Evolutionary conservation across 441 rosid genomes (phyloP), one percentile per base, ranked within the genome.

Genomic region (Sinapis alba): DNA sequence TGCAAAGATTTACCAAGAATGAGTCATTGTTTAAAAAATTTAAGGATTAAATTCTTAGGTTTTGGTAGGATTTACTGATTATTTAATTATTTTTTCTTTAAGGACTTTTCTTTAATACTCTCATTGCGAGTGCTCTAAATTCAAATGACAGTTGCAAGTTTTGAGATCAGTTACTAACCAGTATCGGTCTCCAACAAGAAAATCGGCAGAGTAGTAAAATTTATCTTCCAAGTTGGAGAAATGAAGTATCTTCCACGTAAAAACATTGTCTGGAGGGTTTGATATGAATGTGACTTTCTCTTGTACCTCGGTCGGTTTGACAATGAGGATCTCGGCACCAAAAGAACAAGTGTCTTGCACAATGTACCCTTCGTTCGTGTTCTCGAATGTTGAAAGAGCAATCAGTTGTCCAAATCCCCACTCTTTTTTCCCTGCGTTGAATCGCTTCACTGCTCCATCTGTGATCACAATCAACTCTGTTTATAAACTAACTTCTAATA

Each of bases 351-450:
- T 61, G 68, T 71, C 67, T 0, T 60, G 30, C 30, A 60, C 59
- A 15, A 74, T 81, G 68, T 80, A 85, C n/a, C 79, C 82, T 24
- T 76, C 57, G 4, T 57, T 66, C 2, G 53, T 6, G 28, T 79
- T 81, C 6, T 62, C 56, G 30, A 83, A 83, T 23, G 53, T 61
- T 26, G 54, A 28, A 16, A 69, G 77, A 1, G 74, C 69, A 34
- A 78, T 19, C 62, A 80, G 69, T 16, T 80, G 72, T 7, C 56
- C 83, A 1, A 78, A 68, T 30, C 83, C 83, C 65, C 18, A 59
- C 32, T 75, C 71, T 16, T 38, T 50, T 2, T 65, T 72, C 11
- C 5, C 51, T n/a, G 62, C 57, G 20, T 20, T 30, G 47, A 3
- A 30, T 45, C 53, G 3, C 7, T 72, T 72, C 11, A 62, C 23